Evolutionary conservation across 306 rosid genomes (phyloP), one percentile per base, ranked within the genome.

Genomic region (Fragaria ananassa): DNA sequence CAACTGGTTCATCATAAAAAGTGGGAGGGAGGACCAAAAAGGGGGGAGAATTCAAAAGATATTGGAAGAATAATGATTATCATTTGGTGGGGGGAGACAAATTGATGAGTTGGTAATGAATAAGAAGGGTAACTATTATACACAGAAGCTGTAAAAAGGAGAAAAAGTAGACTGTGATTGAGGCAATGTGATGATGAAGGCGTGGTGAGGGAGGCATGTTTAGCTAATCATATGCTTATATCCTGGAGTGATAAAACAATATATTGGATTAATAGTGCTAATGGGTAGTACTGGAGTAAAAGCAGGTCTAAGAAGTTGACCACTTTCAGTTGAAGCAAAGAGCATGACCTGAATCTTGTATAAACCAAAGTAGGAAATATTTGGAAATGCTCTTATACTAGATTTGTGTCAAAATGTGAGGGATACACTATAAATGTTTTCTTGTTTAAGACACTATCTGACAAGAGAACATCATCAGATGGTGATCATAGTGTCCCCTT

Each of bases 1-100:
- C 75, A 72, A 75, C 31, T 70, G 77, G 27, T 34, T 63, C 74
- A 71, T 65, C 18, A 42, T 31, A 71, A 76, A 39, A 72, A 45
- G 53, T 21, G 60, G 57, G 19, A n/a, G 6, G 42, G 56, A 76
- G 79, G 74, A 57, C 50, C 34, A 68, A 31, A 68, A 23, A 70
- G 75, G 50, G 72, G 68, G 72, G 72, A 50, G 74, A 72, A 74
- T 56, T 60, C 67, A 80, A 35, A 76, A 54, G 41, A 80, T 77
- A 63, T 17, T 15, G 76, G 63, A 84, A 86, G 85, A 78, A 19
- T 80, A 77, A 81, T 76, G 74, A 81, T 71, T 78, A 19, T 44
- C 27, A 70, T 77, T 83, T 82, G 88, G 90, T 84, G 83, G 83
- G 10, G 62, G 62, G 75, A 72, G 86, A 76, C 63, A 66, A 79